A percentile compares a stretch with the other conserved stretches of the same genome.
Conservation (phyloP, 2,329 filamentous ascomycete species). For the Curvularia lunata region DNA sequence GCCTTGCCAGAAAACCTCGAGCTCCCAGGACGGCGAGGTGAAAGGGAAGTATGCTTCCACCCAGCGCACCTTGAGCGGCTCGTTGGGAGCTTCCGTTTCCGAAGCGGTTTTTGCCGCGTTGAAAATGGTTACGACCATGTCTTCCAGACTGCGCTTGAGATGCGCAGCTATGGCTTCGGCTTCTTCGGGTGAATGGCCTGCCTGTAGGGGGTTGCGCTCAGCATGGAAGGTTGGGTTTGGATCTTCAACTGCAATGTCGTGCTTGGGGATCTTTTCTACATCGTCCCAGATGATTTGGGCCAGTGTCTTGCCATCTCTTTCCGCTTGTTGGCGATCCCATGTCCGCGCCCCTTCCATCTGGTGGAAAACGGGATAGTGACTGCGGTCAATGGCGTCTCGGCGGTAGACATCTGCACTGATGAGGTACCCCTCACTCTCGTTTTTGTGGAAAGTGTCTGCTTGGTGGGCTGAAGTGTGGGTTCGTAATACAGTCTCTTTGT, state of each 20-base stretch:
- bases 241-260: slow-evolving; percentile 81
- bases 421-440: slow-evolving; percentile 79
- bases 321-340: slow-evolving; percentile 75
- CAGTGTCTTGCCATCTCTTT: slow-evolving; percentile 53
- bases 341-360: slow-evolving; percentile 96
- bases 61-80: slow-evolving; percentile 88
- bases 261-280: slow-evolving; percentile 72
- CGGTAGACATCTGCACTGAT: slow-evolving; percentile 95
- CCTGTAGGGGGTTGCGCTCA: slow-evolving; percentile 83
- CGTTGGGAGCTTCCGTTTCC: slow-evolving; percentile 52
- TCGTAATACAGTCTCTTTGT: slow-evolving; percentile 79
- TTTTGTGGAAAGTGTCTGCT: slow-evolving; percentile 75
- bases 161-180: slow-evolving; percentile 83
- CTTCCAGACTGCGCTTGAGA: slow-evolving; percentile 86
- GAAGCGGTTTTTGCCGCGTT: slow-evolving; percentile 71
- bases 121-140: slow-evolving; percentile 90
- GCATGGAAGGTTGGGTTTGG: slow-evolving; percentile 78
- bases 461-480: slow-evolving; percentile 97
- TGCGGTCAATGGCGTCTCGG: slow-evolving; percentile 90
- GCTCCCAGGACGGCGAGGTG: slow-evolving; percentile 92
- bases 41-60: slow-evolving; percentile 98
- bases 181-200: slow-evolving; percentile 74
- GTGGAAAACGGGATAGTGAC: slow-evolving; percentile 96
- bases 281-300: slow-evolving; percentile 72
- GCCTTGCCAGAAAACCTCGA: slow-evolving; percentile 92